Evolutionary conservation across 345 rosid genomes (phyloP).

Genomic region (Acer negundo): DNA sequence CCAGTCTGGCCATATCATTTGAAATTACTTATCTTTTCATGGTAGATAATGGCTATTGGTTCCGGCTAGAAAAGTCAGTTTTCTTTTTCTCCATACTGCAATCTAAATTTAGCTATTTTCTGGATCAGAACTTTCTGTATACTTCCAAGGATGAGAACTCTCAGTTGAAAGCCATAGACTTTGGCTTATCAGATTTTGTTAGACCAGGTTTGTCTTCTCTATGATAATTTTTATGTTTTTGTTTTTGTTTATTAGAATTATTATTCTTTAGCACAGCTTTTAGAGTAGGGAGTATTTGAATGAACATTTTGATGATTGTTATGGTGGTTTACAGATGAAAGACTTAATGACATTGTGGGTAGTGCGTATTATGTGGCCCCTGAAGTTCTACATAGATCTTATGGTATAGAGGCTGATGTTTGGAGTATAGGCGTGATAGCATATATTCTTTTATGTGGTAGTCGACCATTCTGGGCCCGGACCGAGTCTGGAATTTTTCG

Average conservation of each 20-base stretch:
- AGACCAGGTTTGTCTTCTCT: constrained; percentile 74
- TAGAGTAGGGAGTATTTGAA: constrained; percentile 5
- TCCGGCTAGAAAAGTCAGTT: not conserved
- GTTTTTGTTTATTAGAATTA: not conserved
- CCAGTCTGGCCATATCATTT: not conserved
- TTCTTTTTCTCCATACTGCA: constrained; percentile 2
- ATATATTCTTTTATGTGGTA: constrained; percentile 90
- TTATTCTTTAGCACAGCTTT: constrained; percentile 7
- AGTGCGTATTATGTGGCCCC: constrained; percentile 98
- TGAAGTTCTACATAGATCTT: constrained; percentile 94
- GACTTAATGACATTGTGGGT: constrained; percentile 96
- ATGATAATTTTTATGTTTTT: not conserved
- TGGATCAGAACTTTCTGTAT: constrained; percentile 85
- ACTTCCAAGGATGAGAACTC: constrained; percentile 82
- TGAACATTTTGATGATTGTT: constrained; percentile 19
- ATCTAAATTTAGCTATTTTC: constrained; percentile 31
- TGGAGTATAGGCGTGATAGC: constrained; percentile 99
- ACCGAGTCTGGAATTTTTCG: constrained; percentile 95
- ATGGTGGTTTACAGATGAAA: constrained; percentile 63
- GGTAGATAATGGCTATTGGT: not conserved
- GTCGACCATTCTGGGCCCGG: constrained; percentile 99
- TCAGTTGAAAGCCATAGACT: constrained; percentile 90
- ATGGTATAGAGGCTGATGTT: constrained; percentile 92
- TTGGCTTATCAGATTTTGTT: constrained; percentile 95
- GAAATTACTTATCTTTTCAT: not conserved